A percentile compares a stretch with the other conserved stretches of the same genome.
Conservation (phyloP, 2,329 filamentous ascomycete species). For the Fusarium tricinctum region DNA sequence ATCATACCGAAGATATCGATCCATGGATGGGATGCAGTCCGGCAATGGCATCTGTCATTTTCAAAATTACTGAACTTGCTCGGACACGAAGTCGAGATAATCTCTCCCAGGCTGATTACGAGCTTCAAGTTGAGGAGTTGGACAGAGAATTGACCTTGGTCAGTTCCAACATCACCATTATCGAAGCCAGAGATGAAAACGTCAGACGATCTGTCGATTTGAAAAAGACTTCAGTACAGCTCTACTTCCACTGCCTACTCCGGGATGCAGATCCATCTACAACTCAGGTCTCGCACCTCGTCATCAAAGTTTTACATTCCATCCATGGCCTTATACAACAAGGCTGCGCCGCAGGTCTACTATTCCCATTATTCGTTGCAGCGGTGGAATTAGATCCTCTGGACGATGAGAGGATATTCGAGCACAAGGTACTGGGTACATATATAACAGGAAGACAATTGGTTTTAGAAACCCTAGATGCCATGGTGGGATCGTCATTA, state of each 20-base stretch:
- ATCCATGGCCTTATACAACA: conserved; percentile 25
- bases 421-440: background rate
- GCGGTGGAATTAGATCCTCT: conserved; percentile 42
- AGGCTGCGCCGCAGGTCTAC: conserved; percentile 39
- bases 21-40: conserved; percentile 66
- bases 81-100: conserved; percentile 45
- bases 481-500: conserved; percentile 58
- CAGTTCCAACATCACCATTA: background rate
- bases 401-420: conserved; percentile 23
- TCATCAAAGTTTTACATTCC: conserved; percentile 26
- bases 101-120: conserved; percentile 7
- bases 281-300: conserved; percentile 6
- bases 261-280: conserved; percentile 58
- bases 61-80: conserved; percentile 62
- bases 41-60: conserved; percentile 61
- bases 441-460: conserved; percentile 34
- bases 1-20: conserved; percentile 44
- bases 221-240: conserved; percentile 57
- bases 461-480: conserved; percentile 46
- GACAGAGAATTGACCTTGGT: conserved; percentile 13
- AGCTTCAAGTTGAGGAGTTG: conserved; percentile 8
- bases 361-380: conserved; percentile 44
- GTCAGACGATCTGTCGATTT: conserved; percentile 49
- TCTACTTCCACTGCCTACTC: conserved; percentile 63
- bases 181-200: conserved; percentile 26